These are phyloP conservation scores for Tanacetum coccineum DNA, from an alignment of 129 eudicot species.

Conservation along the genomic window DNA sequence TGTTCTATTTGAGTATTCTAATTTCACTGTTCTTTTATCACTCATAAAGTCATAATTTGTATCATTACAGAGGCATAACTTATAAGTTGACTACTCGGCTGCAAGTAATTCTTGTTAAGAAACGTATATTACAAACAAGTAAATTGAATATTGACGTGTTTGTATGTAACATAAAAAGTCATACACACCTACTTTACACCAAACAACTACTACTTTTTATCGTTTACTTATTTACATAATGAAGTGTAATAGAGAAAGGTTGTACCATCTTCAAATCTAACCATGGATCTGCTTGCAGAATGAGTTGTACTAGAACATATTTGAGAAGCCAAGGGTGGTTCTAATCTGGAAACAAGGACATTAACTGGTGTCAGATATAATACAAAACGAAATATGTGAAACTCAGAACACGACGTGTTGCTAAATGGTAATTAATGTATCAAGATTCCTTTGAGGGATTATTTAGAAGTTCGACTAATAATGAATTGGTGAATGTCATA, in stretches of 20 bases:
- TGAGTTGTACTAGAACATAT: background rate
- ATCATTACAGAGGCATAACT: too few species aligned
- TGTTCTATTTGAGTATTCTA: background rate
- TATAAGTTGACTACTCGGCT: too few species aligned
- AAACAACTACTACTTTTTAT: background rate
- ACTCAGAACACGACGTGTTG: background rate
- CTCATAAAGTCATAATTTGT: too few species aligned
- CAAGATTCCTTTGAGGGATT: background rate
- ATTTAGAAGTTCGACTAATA: background rate
- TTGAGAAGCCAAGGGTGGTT: background rate
- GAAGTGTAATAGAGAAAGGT: background rate
- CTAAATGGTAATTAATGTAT: background rate
- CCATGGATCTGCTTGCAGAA: constrained; percentile 18
- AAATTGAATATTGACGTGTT: too few species aligned
- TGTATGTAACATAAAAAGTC: background rate
- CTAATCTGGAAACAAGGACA: constrained; percentile 9
- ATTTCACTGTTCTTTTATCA: too few species aligned
- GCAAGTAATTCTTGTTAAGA: too few species aligned
- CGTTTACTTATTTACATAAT: constrained; percentile 15
- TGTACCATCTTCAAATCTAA: constrained; percentile 17
- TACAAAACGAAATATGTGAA: background rate
- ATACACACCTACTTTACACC: background rate
- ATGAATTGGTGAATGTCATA: background rate
- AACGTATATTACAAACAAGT: too few species aligned
- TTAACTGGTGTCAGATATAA: background rate